Evolutionary conservation across 1,139 yeast genomes (phyloP).

Genomic region (Candida sanyaensis): DNA sequence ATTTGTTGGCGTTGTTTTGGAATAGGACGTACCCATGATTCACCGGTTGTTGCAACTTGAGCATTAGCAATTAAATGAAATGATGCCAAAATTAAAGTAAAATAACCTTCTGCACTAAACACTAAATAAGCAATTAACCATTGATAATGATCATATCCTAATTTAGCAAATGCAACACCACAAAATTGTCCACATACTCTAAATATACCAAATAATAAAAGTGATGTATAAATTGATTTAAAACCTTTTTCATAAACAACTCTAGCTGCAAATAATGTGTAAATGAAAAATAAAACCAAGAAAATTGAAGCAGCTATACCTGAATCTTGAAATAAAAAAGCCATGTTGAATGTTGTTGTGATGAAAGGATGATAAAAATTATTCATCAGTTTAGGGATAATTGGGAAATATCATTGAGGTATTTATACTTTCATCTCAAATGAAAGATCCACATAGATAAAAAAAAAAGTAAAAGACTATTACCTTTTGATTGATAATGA

Average conservation of each 20-base stretch:
- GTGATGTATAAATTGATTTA: conserved; percentile 22
- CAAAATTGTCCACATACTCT: conserved; percentile 36
- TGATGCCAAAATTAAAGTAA: conserved; percentile 29
- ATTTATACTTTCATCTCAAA: no score
- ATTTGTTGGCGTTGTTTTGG: conserved; percentile 11
- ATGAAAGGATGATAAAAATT: no score
- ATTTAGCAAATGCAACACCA: conserved; percentile 34
- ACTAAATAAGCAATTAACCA: conserved; percentile 43
- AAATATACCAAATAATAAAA: conserved; percentile 31
- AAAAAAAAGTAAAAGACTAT: no score
- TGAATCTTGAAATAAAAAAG: conserved; percentile 18
- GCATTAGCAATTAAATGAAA: conserved; percentile 29
- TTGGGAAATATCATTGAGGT: no score
- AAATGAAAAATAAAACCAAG: conserved; percentile 28
- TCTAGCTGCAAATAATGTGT: conserved; percentile 18
- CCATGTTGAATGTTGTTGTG: conserved; percentile 9
- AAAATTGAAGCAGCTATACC: conserved; percentile 38
- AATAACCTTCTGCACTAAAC: conserved; percentile 42
- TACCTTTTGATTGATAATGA: no score
- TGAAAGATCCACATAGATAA: no score
- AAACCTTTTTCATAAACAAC: conserved; percentile 23
- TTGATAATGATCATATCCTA: conserved; percentile 29
- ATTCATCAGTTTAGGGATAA: no score
- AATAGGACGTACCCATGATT: conserved; percentile 18
- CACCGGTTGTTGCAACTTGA: conserved; percentile 21